These are phyloP conservation scores for Arthroderma uncinatum DNA, from an alignment of 2,329 filamentous ascomycete species.

Conservation along the genomic window DNA sequence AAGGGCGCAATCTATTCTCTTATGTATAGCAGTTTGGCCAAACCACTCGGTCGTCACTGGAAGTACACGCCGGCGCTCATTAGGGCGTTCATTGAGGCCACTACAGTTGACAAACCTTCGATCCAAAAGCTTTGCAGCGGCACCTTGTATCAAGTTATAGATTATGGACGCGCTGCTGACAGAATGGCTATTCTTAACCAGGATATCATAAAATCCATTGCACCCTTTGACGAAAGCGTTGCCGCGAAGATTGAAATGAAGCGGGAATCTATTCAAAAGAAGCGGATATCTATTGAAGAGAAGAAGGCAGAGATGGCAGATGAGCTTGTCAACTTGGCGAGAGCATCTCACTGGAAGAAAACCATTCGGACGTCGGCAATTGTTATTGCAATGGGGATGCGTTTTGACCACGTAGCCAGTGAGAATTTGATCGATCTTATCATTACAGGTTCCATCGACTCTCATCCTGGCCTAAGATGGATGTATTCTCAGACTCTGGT, in stretches of 20 bases:
- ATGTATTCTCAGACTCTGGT: conserved; percentile 74
- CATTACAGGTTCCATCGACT: conserved; percentile 71
- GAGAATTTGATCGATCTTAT: conserved; percentile 73
- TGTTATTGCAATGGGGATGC: conserved; percentile 76
- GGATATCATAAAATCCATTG: conserved; percentile 57
- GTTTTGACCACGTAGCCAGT: conserved; percentile 81
- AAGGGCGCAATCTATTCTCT: conserved; percentile 91
- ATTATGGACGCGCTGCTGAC: conserved; percentile 83
- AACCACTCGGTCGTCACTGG: conserved; percentile 86
- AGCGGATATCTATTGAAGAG: conserved; percentile 64
- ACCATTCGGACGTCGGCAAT: conserved; percentile 82
- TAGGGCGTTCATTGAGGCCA: conserved; percentile 78
- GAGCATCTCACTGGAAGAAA: conserved; percentile 89
- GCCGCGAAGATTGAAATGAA: conserved; percentile 50
- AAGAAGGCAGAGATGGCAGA: conserved; percentile 72
- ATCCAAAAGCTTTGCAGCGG: conserved; percentile 80
- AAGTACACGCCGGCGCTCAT: conserved; percentile 85
- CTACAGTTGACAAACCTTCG: conserved; percentile 81
- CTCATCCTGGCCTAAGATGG: conserved; percentile 72
- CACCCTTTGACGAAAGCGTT: conserved; percentile 53
- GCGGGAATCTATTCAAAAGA: conserved; percentile 61
- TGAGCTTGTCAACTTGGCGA: conserved; percentile 67
- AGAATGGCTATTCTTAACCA: conserved; percentile 73
- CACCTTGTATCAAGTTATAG: conserved; percentile 74
- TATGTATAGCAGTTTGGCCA: conserved; percentile 75